Evolutionary conservation across 345 rosid species (phyloP), one percentile per base, ranked within the genome.

Genomic region (Microcos paniculata): DNA sequence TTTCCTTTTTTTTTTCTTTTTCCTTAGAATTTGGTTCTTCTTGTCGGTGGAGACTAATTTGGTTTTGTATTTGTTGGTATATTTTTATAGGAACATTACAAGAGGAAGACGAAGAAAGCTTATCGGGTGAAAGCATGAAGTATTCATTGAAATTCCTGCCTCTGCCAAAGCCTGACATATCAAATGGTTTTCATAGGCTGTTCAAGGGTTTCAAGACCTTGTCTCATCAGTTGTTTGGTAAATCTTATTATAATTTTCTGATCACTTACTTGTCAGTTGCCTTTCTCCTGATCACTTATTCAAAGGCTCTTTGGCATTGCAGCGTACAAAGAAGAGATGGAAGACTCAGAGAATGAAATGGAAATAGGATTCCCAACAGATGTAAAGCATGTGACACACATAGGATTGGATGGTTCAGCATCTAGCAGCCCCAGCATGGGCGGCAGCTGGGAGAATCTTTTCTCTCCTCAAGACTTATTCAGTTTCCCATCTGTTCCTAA

Each of bases 301-400:
- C n/a, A n/a, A n/a, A n/a, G 26, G 33, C n/a, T 23, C 8, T 14
- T 19, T 48, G 59, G 4, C 13, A 24, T n/a, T 38, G 51, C 43
- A 91, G 94, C 51, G 23, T 82, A 88, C 81, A 88, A 85, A 73
- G 97, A 90, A 43, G 87, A 83, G 24, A 70, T 74, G 40, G 92
- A 85, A 63, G 73, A 82, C 23, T 42, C 48, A 4, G 85, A 78
- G 42, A 67, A 64, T n/a, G 77, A 81, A 19, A 89, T 91, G 90
- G 90, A 91, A 80, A 91, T 90, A 53, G 97, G 97, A 74, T 67
- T 79, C 30, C 97, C 97, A n/a, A 90, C 94, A 56, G 87, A 92
- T 66, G 97, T 90, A 78, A 92, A 87, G 84, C 97, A 92, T 74
- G 91, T 92, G 61, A 81, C 97, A 12, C 97, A 90, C 59, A 88